Evolutionary conservation across 202 grass and related monocot species (phyloP).

Genomic region (Brachypodium distachyon): DNA sequence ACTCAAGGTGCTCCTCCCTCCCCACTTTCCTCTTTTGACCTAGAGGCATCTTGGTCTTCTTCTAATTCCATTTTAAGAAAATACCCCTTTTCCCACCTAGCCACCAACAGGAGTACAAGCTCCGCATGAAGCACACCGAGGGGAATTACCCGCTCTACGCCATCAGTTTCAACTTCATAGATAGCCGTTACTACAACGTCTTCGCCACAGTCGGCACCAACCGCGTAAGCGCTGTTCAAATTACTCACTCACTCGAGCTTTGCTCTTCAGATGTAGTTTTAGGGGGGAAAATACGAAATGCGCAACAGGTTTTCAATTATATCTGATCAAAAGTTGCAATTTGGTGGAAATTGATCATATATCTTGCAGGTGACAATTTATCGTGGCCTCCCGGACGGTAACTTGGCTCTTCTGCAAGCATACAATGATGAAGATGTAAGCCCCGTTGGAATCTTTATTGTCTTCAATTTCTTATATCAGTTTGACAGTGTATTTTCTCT

Average conservation of each 20-base stretch:
- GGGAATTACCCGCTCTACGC: constrained; percentile 90
- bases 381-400: constrained; percentile 80
- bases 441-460: not conserved
- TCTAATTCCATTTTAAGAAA: not conserved
- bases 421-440: constrained; percentile 90
- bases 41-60: too few species aligned
- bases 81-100: constrained; percentile 20
- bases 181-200: constrained; percentile 78
- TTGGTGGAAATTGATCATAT: not conserved
- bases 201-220: constrained; percentile 88
- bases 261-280: not conserved
- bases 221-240: constrained; percentile 23
- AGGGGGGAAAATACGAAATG: not conserved
- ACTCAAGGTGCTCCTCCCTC: too few species aligned
- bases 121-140: constrained; percentile 70
- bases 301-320: not conserved
- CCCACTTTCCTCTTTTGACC: too few species aligned
- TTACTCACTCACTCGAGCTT: not conserved
- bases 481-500: not conserved
- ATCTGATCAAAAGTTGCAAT: not conserved
- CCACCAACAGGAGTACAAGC: constrained; percentile 68
- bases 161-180: constrained; percentile 93
- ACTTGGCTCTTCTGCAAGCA: constrained; percentile 67
- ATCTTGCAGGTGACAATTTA: constrained; percentile 75
- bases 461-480: not conserved